Evolutionary conservation across 768 basidiomycete genomes (phyloP).

Genomic region (Amanita jacksonii): DNA sequence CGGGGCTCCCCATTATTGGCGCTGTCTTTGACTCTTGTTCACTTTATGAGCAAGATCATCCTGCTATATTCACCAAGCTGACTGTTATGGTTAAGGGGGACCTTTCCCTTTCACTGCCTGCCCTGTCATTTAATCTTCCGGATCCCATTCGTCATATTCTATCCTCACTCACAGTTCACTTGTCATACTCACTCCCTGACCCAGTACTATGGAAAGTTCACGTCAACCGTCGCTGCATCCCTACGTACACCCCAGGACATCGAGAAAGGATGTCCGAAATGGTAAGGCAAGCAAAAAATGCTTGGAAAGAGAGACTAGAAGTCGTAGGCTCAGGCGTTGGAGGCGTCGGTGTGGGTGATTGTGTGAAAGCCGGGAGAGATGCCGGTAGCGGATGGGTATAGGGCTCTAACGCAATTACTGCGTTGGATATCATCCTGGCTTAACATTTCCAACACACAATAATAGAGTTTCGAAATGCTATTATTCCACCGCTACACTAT

Average conservation of each 20-base stretch:
- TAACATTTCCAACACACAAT: no score
- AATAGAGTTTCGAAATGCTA: no score
- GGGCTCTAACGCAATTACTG: no score
- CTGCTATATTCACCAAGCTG: constrained; percentile 50
- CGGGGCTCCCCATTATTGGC: constrained; percentile 53
- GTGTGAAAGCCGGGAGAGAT: constrained; percentile 62
- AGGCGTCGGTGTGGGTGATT: constrained; percentile 84
- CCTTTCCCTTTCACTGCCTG: constrained; percentile 27
- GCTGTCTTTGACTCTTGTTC: constrained; percentile 86
- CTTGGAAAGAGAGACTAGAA: constrained; percentile 43
- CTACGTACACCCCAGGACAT: constrained; percentile 69
- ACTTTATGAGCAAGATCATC: constrained; percentile 43
- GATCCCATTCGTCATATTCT: constrained; percentile 23
- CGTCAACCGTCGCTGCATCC: constrained; percentile 64
- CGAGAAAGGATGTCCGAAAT: constrained; percentile 57
- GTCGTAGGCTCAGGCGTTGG: constrained; percentile 80
- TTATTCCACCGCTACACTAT: no score
- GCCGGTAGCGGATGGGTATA: constrained; percentile 15
- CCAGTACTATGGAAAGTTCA: constrained; percentile 47
- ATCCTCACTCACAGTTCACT: constrained; percentile 33
- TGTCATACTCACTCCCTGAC: constrained; percentile 37
- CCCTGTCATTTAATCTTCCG: constrained; percentile 13
- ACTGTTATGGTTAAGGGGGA: constrained; percentile 91
- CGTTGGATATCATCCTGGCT: no score
- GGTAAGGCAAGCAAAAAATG: constrained; percentile 26